These are phyloP conservation scores for Coemansia sp. DNA, from an alignment of 192 early-diverging fungal genomes.

Conservation along the genomic window DNA sequence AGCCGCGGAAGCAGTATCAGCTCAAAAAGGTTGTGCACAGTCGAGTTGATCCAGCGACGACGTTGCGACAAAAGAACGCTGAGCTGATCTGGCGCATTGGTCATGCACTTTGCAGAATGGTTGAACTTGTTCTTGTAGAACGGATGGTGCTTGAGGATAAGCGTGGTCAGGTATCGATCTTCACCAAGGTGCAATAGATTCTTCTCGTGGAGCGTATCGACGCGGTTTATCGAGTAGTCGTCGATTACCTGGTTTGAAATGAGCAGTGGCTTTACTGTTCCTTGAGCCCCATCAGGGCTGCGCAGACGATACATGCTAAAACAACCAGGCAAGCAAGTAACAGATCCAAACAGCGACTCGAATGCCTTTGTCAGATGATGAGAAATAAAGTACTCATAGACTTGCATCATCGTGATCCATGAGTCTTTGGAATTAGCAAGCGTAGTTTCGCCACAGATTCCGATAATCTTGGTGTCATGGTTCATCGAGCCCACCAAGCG, in stretches of 20 bases:
- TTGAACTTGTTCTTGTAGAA: constrained; percentile 93
- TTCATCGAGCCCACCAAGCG: constrained; percentile 88
- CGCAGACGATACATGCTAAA: constrained; percentile 99
- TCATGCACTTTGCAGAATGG: constrained; percentile 89
- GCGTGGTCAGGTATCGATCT: constrained; percentile 95
- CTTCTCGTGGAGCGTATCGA: constrained; percentile 98
- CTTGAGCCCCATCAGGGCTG: constrained; percentile 64
- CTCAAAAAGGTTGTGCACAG: constrained; percentile 98
- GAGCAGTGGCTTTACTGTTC: constrained; percentile 81
- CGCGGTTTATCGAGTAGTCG: constrained; percentile 91
- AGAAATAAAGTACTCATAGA: constrained; percentile 98
- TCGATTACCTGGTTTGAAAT: constrained; percentile 85
- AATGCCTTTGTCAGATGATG: constrained; percentile 97
- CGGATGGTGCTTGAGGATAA: constrained; percentile 97
- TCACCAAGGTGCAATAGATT: constrained; percentile 98
- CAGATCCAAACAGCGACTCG: constrained; percentile 95
- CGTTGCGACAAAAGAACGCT: constrained; percentile 93
- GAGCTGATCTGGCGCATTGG: constrained; percentile 93
- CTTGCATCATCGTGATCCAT: constrained; percentile 98
- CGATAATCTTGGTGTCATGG: constrained; percentile 89
- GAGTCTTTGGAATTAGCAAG: constrained; percentile 90
- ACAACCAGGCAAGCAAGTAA: constrained; percentile 98
- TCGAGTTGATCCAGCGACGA: constrained; percentile 99
- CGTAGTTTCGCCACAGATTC: constrained; percentile 94
- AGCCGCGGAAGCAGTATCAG: constrained; percentile 87